Percentiles rank a stretch among this genome's conserved stretches.
These are phyloP conservation scores for Corinectria fuckeliana DNA, from an alignment of 2,329 filamentous ascomycete species.

Conservation along the genomic window DNA sequence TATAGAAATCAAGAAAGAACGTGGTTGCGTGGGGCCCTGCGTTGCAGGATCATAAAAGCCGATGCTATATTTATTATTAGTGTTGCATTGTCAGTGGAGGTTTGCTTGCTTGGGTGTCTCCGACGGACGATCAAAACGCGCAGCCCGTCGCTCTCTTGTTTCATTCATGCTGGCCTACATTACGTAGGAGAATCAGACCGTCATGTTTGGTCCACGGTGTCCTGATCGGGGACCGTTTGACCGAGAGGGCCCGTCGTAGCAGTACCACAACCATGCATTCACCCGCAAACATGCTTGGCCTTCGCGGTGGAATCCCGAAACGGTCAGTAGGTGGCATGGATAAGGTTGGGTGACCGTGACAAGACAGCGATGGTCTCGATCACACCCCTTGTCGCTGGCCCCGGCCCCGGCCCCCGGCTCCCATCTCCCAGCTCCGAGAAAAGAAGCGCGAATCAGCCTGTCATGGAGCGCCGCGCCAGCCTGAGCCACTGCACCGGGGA, in stretches of 20 bases:
- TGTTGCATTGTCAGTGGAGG: slow-evolving; percentile 16
- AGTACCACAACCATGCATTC: not conserved
- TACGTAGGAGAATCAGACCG: slow-evolving; percentile 1
- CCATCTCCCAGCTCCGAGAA: not conserved
- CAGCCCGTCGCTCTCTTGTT: slow-evolving; percentile 3
- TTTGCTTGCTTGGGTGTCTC: slow-evolving; percentile 6
- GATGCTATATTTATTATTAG: slow-evolving; percentile 23
- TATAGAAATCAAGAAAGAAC: not conserved
- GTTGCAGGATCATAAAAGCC: not conserved
- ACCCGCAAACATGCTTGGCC: not conserved
- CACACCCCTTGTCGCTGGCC: slow-evolving; percentile 4
- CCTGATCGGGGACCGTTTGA: slow-evolving; percentile 11
- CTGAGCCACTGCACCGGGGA: slow-evolving; percentile 25
- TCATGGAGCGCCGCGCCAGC: slow-evolving; percentile 27
- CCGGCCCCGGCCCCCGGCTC: not conserved
- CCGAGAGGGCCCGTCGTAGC: not conserved
- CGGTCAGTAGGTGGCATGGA: slow-evolving; percentile 8
- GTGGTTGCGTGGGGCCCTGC: slow-evolving; percentile 1
- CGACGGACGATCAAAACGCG: slow-evolving; percentile 5
- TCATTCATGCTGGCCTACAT: slow-evolving; percentile 6
- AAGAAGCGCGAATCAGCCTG: slow-evolving; percentile 20
- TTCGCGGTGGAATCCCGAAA: slow-evolving; percentile 11
- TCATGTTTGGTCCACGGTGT: not conserved
- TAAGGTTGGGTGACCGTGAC: slow-evolving; percentile 9
- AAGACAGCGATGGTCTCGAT: slow-evolving; percentile 6